Percentiles rank a stretch among this genome's conserved stretches.
Conservation (phyloP, 768 basidiomycete genomes). For the Amanita exitialis region DNA sequence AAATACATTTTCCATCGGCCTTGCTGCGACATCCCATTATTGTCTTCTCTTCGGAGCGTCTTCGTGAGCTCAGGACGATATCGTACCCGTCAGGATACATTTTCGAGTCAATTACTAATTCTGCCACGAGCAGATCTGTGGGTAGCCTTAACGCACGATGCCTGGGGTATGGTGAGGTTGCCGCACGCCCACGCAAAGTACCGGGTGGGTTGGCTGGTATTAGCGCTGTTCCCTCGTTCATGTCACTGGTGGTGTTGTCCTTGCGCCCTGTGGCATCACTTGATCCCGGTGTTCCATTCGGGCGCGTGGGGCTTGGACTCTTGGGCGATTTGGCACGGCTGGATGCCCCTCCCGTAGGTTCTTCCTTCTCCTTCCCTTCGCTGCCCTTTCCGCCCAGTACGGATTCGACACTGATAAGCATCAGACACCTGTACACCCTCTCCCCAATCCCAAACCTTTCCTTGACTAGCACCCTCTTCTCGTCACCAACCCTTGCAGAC, state of each 20-base stretch:
- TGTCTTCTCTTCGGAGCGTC: constrained; percentile 23
- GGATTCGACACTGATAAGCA: constrained; percentile 33
- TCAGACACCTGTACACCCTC: constrained; percentile 38
- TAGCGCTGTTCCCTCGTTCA: background rate
- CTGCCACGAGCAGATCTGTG: constrained; percentile 69
- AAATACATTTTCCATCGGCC: constrained; percentile 18
- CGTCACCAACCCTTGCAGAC: constrained; percentile 53
- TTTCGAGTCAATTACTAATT: constrained; percentile 75
- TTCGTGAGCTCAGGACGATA: constrained; percentile 33
- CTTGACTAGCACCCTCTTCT: constrained; percentile 43
- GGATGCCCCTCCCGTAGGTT: background rate
- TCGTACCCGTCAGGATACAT: constrained; percentile 72
- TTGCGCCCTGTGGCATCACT: background rate
- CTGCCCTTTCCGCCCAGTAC: constrained; percentile 8
- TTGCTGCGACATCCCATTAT: constrained; percentile 10
- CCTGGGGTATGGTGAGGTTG: constrained; percentile 50
- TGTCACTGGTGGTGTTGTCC: background rate
- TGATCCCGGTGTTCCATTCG: background rate
- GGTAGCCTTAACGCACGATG: constrained; percentile 44
- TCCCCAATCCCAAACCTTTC: constrained; percentile 42
- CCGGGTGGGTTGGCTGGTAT: background rate
- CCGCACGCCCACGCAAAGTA: constrained; percentile 22
- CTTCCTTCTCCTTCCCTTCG: background rate
- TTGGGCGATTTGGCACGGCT: constrained; percentile 3
- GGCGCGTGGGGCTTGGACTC: constrained; percentile 12